Conservation (phyloP, 176 grass and related monocot species). For the Carex parvula region DNA sequence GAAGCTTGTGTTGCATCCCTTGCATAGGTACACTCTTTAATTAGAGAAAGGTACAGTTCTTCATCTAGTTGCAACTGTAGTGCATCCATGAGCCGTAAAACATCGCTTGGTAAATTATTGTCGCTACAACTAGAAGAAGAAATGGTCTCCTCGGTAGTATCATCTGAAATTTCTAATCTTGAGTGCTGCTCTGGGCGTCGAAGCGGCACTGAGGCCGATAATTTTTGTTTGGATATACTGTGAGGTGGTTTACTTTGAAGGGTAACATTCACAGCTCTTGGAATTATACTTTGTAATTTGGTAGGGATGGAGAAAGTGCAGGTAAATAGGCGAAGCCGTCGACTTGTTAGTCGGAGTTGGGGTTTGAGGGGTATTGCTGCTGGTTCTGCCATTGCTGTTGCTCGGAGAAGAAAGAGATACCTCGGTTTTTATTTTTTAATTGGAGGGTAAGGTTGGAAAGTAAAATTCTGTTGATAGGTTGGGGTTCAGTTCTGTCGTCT, state of each 20-base stretch:
- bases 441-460: not conserved
- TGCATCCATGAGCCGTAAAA: slow-evolving; percentile 65
- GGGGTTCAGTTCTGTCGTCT: not conserved
- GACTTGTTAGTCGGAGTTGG: not conserved
- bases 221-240: not conserved
- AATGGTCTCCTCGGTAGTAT: not conserved
- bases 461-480: not conserved
- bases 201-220: not conserved
- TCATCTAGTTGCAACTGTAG: slow-evolving; percentile 50
- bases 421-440: not conserved
- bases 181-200: not conserved
- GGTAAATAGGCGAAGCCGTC: not conserved
- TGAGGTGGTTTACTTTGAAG: not conserved
- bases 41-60: slow-evolving; percentile 67
- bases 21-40: slow-evolving; percentile 51
- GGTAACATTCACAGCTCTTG: not conserved
- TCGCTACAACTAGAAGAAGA: not conserved
- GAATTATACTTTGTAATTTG: slow-evolving; percentile 4
- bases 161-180: not conserved
- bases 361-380: not conserved
- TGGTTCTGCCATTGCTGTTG: slow-evolving; percentile 6
- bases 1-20: slow-evolving; percentile 41
- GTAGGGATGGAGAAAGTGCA: not conserved
- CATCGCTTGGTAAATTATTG: slow-evolving; percentile 33
- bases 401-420: not conserved